Evolutionary conservation across 768 basidiomycete species (phyloP), one percentile per base, ranked within the genome.

Genomic region (Mycena crocata): DNA sequence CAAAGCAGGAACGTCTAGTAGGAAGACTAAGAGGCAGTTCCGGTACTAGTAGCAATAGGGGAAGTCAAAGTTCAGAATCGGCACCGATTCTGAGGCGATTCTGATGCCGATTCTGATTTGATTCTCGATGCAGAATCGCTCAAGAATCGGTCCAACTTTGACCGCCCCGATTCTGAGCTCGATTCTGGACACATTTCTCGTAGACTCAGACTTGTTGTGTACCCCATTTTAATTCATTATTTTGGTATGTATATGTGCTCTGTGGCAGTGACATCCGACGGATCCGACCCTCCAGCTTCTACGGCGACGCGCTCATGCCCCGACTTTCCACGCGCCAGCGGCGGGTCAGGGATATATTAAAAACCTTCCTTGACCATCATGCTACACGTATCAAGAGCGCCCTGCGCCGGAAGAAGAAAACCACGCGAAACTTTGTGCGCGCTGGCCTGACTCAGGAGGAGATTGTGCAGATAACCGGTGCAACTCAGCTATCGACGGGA

Each of bases 261-360:
- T 37, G 35, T 8, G 15, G 35, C 35, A 37, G 35, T 37, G 35
- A 37, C 35, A 37, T 37, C 35, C 35, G 15, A 37, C 15, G 15
- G 8, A 9, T 37, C 35, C 15, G 8, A 15, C 15, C 15, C n/a
- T 44, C n/a, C 42, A 23, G 21, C n/a, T 44, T 23, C 21, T 23
- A 44, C 14, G 24, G 5, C 42, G 34, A 30, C 57, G 2, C 45
- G n/a, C n/a, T n/a, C 51, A 62, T 62, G 51, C 61, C 61, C 32
- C 30, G 61, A 1, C 51, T 45, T 21, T 54, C 61, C 4, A 10
- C 51, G 42, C 61, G 44, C 3, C 61, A 62, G 51, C 8, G n/a
- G 3, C 50, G 61, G 1, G 42, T 35, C 1, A 51, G 52, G 4
- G 61, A 62, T 26, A 24, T 62, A 3, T 19, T 62, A 5, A 62